Evolutionary conservation across 2,329 filamentous ascomycete species (phyloP).

Genomic region (Cercospora zeina): DNA sequence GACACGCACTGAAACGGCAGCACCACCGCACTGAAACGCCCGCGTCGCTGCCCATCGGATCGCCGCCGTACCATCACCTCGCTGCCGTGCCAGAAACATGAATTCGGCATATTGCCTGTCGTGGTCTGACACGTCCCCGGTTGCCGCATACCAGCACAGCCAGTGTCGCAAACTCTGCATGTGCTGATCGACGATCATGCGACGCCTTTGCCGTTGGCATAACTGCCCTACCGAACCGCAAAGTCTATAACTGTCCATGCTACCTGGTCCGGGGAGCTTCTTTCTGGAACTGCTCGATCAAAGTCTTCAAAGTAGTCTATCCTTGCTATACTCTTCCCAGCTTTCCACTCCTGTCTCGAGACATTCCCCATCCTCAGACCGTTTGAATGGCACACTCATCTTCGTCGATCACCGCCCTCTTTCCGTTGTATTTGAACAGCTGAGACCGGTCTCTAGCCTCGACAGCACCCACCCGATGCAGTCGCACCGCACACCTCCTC

Average conservation of each 20-base stretch:
- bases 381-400: conserved; percentile 12
- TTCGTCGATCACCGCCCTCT: conserved; percentile 18
- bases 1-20: background rate
- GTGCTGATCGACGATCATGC: conserved; percentile 11
- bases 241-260: background rate
- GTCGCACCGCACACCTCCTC: background rate
- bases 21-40: no score
- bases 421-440: conserved; percentile 14
- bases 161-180: conserved; percentile 6
- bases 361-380: conserved; percentile 4
- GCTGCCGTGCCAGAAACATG: background rate
- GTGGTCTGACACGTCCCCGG: conserved; percentile 7
- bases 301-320: conserved; percentile 9
- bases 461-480: background rate
- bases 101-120: conserved; percentile 1
- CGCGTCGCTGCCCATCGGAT: background rate
- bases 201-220: background rate
- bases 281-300: conserved; percentile 9
- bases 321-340: conserved; percentile 6
- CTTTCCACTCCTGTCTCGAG: conserved; percentile 7
- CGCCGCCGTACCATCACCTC: background rate
- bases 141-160: background rate
- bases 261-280: conserved; percentile 17
- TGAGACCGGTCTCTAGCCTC: conserved; percentile 10
- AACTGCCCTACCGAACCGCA: conserved; percentile 9